Conservation (phyloP, 2,329 filamentous ascomycete species). For the Alternaria metachromatica region DNA sequence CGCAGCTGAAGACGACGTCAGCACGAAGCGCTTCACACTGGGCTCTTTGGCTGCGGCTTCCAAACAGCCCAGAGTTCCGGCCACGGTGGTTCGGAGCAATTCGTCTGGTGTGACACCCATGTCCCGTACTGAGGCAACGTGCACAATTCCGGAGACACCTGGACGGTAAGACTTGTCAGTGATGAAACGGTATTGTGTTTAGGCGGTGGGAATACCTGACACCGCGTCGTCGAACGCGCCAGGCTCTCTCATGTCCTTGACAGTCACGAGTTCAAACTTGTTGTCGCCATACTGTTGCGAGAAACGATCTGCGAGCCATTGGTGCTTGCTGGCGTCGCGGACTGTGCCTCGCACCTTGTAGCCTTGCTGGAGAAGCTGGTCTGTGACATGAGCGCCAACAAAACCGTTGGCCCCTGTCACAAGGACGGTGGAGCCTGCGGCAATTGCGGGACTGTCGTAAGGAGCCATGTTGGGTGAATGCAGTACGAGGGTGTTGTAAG, state of each 20-base stretch:
- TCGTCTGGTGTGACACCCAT: conserved; percentile 51
- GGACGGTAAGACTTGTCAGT: background rate
- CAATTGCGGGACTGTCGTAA: conserved; percentile 11
- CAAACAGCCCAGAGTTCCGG: conserved; percentile 48
- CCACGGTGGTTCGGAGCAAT: conserved; percentile 36
- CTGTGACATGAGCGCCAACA: conserved; percentile 40
- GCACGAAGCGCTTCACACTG: conserved; percentile 52
- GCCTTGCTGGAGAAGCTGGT: conserved; percentile 38
- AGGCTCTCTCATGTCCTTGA: conserved; percentile 31
- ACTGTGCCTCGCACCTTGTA: conserved; percentile 42
- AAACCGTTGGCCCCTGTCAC: conserved; percentile 44
- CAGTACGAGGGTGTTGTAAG: background rate
- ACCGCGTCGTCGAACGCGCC: conserved; percentile 32
- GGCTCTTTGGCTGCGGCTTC: conserved; percentile 50
- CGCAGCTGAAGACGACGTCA: conserved; percentile 51
- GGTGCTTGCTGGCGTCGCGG: conserved; percentile 27
- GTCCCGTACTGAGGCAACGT: conserved; percentile 53
- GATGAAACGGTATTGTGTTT: background rate
- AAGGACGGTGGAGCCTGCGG: conserved; percentile 31
- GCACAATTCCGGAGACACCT: conserved; percentile 52
- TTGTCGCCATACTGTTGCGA: conserved; percentile 23
- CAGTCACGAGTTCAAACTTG: conserved; percentile 24
- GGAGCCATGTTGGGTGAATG: background rate
- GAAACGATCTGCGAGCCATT: conserved; percentile 35
- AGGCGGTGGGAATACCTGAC: conserved; percentile 19